Base-by-base conservation (phyloP, 345 rosid species). In the Gynandropsis gynandra region DNA sequence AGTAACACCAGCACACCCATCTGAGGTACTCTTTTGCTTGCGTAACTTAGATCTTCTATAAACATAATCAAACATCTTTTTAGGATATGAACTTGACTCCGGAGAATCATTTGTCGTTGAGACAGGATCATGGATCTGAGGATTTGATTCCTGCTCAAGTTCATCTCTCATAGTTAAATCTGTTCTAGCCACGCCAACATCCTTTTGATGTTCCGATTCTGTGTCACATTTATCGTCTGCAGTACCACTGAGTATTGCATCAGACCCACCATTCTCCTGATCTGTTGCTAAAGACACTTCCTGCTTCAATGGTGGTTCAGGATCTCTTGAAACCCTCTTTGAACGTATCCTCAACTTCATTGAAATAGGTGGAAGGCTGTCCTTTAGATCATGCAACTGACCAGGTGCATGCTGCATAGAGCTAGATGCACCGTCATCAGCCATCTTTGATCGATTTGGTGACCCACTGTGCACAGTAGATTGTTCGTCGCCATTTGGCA, bases 21-120 rank as follows among this genome's bases (percentile, higher is more conserved):
- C 76, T 48, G 56, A 34, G 36, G 50, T 72, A 34, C 54, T 72
- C 60, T 59, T 81, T 52, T 69, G 65, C 67, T 74, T 87, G 15
- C 57, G 69, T 31, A 73, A 57, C 72, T 81, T 92, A 19, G 66
- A 75, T 67, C 98, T 84, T 74, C 66, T 76, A 69, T 92, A 92
- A 42, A 92, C 98, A 63, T 67, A 82, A 72, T 68, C 59, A 66
- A 64, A 85, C 85, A 76, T 78, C 72, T 74, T 82, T 76, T 66
- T 80, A 8, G 85, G 72, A 56, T 68, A 73, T 8, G 71, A 56
- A 3, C 34, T 62, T 34, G 65, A 62, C 46, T 37, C 70, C 52
- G n/a, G 14, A 27, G 76, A 38, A 31, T 67, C 73, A 50, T 67
- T 67, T 45, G 71, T 52, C n/a, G 65, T 58, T 27, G 48, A 16